Evolutionary conservation across 192 early-diverging fungal genomes (phyloP).

Genomic region (Cetraspora pellucida): DNA sequence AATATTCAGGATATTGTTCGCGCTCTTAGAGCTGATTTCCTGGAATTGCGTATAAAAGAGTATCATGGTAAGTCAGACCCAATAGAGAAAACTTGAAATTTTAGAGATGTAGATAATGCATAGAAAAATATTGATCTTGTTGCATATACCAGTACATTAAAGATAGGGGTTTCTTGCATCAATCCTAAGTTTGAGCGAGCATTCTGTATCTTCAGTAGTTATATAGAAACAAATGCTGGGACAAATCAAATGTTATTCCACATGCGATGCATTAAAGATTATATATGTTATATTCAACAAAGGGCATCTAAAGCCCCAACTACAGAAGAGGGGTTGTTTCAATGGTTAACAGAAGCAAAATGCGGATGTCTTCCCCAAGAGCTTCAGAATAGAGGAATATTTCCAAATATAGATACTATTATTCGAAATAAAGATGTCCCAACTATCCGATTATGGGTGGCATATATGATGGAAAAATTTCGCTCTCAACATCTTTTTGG

Average conservation of each 20-base stretch:
- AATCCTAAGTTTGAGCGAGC: conserved; percentile 11
- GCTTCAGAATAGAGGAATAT: conserved; percentile 5
- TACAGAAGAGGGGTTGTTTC: conserved; percentile 2
- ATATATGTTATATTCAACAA: conserved; percentile 26
- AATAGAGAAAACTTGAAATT: neutral
- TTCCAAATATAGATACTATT: neutral
- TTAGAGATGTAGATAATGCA: neutral
- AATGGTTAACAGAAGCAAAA: neutral
- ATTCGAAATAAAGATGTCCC: conserved; percentile 14
- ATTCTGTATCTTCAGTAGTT: conserved; percentile 25
- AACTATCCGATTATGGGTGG: conserved; percentile 23
- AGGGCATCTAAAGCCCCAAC: neutral
- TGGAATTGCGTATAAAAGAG: neutral
- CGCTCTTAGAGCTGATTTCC: conserved; percentile 29
- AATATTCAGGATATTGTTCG: neutral
- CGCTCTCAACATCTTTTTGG: neutral
- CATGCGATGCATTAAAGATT: neutral
- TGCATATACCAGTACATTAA: neutral
- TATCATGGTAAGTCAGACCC: conserved; percentile 12
- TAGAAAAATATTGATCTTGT: neutral
- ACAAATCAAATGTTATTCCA: conserved; percentile 24
- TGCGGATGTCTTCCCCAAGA: neutral
- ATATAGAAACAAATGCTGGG: neutral
- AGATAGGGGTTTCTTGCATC: conserved; percentile 1
- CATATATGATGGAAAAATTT: neutral